Percentiles rank a stretch among this genome's conserved stretches.
phyloP scores from a whole-genome alignment of 768 basidiomycete genomes.

The Calocera viscosa region DNA sequence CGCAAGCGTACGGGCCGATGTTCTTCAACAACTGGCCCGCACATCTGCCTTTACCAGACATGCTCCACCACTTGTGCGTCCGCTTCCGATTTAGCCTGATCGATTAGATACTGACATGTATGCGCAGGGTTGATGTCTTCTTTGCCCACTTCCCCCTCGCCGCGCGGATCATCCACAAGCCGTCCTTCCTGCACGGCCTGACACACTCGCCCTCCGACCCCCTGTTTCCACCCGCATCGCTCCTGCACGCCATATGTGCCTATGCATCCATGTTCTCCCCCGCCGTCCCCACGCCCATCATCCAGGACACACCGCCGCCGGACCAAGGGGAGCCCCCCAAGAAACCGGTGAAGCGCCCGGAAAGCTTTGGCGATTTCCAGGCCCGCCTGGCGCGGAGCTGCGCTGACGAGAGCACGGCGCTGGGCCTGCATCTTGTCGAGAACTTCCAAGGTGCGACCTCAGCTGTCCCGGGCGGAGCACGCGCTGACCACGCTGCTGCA shows the following conservation, averaged over 20 bases:
- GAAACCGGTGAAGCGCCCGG: slow-evolving; percentile 39
- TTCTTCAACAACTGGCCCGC: slow-evolving; percentile 41
- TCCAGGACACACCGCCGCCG: slow-evolving; percentile 43
- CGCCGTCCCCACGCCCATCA: slow-evolving; percentile 31
- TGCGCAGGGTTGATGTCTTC: slow-evolving; percentile 57
- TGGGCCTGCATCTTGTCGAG: slow-evolving; percentile 46
- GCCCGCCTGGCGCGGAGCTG: background rate
- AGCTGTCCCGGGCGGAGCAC: too few species aligned
- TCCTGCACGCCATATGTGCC: slow-evolving; percentile 82
- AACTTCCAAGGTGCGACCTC: slow-evolving; percentile 8
- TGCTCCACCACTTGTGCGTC: slow-evolving; percentile 55
- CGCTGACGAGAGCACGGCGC: slow-evolving; percentile 42
- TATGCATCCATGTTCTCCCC: slow-evolving; percentile 64
- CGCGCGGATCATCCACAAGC: slow-evolving; percentile 51
- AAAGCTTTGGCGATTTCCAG: slow-evolving; percentile 21
- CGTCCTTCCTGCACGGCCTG: slow-evolving; percentile 53
- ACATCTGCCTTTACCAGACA: slow-evolving; percentile 46
- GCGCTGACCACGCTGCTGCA: too few species aligned
- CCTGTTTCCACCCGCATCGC: slow-evolving; percentile 55
- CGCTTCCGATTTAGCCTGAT: background rate
- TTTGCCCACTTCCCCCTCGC: slow-evolving; percentile 68
- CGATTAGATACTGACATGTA: background rate
- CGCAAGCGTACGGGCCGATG: slow-evolving; percentile 13
- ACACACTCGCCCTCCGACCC: slow-evolving; percentile 53
- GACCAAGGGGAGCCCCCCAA: slow-evolving; percentile 36